A percentile compares a stretch with the other conserved stretches of the same genome.
Conservation (phyloP, 164 flowering plant species). For the Cinnamomum chago region DNA sequence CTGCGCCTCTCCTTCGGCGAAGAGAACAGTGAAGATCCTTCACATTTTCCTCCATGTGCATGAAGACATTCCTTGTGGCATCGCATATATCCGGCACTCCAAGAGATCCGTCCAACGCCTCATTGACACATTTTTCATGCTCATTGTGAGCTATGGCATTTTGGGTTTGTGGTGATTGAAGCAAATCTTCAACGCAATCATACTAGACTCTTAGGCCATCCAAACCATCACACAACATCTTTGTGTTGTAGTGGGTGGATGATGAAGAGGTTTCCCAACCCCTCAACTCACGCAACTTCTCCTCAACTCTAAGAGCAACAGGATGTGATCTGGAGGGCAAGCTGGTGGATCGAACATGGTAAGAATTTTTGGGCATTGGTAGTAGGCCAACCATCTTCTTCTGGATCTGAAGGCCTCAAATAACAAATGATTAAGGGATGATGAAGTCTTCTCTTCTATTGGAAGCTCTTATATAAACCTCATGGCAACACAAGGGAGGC, state of each 20-base stretch:
- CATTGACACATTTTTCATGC: conserved; percentile 25
- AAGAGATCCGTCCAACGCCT: conserved; percentile 31
- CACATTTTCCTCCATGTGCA: conserved; percentile 26
- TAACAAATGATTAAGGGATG: neutral
- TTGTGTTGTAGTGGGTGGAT: neutral
- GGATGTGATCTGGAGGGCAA: conserved; percentile 13
- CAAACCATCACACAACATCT: conserved; percentile 1
- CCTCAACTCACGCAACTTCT: conserved; percentile 4
- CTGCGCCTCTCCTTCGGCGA: conserved; percentile 27
- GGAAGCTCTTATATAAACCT: neutral
- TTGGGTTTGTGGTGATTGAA: conserved; percentile 21
- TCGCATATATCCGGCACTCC: conserved; percentile 36
- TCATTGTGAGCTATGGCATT: conserved; percentile 9
- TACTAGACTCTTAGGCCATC: conserved; percentile 12
- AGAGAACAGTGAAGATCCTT: conserved; percentile 26
- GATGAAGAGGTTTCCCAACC: neutral
- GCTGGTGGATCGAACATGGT: conserved; percentile 15
- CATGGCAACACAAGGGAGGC: neutral
- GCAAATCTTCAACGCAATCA: conserved; percentile 19
- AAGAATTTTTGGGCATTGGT: conserved; percentile 5
- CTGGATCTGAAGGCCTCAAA: neutral
- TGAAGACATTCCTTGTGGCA: conserved; percentile 22
- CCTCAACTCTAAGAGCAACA: neutral
- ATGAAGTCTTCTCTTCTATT: neutral
- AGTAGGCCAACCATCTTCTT: conserved; percentile 1